Base-by-base conservation (phyloP, 2,329 filamentous ascomycete species). In the Xylaria sp. region DNA sequence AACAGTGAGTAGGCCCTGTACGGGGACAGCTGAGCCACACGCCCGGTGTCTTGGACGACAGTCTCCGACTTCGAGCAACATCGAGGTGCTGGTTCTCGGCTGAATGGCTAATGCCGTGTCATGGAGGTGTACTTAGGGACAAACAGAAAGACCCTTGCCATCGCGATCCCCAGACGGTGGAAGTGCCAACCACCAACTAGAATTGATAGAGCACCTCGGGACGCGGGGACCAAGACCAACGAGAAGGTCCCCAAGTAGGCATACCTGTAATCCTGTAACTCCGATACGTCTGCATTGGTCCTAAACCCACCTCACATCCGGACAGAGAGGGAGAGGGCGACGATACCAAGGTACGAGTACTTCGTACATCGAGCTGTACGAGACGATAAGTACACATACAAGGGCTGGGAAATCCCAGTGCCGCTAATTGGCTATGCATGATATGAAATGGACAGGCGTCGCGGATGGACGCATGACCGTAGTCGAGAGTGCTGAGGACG, bases 401-500 rank as follows among this genome's bases (percentile, higher is more conserved):
- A 75, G 75, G 74, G 73, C 73, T 75, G 72, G 74, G 70, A 73
- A 69, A 71, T 70, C 67, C 70, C 66, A 63, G 69, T 67, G 66
- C 61, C 65, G 68, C 66, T 73, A 68, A 79, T 78, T 77, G 76
- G 76, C 70, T 72, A 71, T 75, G 72, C 68, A 71, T 72, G 71
- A 78, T 74, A 73, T 76, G 74, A 75, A 74, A 72, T 73, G 71
- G 74, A 74, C 70, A 71, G 71, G 76, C 72, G 75, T 73, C 71
- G 75, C 77, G 78, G 76, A 76, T 76, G 75, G 78, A 76, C 75
- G 78, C 78, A 80, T 80, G 77, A 76, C 77, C 75, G 78, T 78
- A 77, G 76, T 76, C 71, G 72, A 76, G 71, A 66, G 70, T 73
- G 68, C 66, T 69, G 71, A 67, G 59, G 62, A 59, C 62, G 66